phyloP scores from a whole-genome alignment of 73 alveolate genomes.

The Effrenium voratum region DNA sequence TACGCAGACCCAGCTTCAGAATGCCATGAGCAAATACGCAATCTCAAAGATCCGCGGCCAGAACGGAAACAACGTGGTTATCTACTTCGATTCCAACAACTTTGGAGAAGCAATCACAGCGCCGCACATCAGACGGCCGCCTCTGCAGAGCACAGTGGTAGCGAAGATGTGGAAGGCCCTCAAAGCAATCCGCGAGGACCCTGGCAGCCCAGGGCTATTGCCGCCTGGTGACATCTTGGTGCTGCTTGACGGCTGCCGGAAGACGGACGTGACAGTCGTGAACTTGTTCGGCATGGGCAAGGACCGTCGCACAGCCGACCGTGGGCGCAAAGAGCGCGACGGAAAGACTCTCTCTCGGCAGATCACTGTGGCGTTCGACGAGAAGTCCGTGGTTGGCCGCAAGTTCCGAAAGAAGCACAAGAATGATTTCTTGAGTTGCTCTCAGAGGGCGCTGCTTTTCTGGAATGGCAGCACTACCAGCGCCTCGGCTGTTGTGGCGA shows the following conservation, averaged over 20 bases:
- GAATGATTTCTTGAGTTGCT: neutral
- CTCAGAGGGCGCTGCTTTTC: neutral
- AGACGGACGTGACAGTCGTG: neutral
- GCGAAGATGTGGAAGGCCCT: neutral
- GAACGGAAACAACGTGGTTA: neutral
- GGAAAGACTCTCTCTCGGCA: neutral
- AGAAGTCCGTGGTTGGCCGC: neutral
- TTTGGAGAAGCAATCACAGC: conserved; percentile 20
- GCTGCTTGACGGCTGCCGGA: neutral
- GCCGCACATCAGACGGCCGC: conserved; percentile 10
- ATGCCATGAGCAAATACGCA: neutral
- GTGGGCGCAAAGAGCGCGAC: neutral
- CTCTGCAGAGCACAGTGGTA: neutral
- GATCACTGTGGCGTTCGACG: neutral
- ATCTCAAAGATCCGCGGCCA: neutral
- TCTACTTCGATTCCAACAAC: neutral
- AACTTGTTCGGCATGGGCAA: conserved; percentile 1
- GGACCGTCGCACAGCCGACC: neutral
- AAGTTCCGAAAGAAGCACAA: conserved; percentile 13
- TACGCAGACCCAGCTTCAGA: neutral
- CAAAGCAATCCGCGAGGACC: neutral
- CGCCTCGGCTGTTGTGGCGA: no score
- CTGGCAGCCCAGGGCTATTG: neutral
- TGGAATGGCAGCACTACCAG: neutral
- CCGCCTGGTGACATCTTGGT: conserved; percentile 27